Conservation (phyloP, 805 yeast genomes). For the Pichia insulana region DNA sequence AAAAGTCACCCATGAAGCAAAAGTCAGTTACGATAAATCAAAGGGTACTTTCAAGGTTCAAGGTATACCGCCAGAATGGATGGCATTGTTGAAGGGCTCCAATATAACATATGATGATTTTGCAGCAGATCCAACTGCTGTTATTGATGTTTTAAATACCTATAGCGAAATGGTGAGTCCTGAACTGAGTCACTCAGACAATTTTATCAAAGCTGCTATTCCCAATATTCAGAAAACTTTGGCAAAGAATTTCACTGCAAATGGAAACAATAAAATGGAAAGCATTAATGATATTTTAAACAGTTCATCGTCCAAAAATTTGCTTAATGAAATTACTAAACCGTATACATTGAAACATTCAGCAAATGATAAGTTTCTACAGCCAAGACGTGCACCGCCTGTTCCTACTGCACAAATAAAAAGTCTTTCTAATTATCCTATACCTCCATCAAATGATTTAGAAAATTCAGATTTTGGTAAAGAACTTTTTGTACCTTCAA, state of each 20-base stretch:
- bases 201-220: slow-evolving; percentile 3
- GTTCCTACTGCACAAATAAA: slow-evolving; percentile 18
- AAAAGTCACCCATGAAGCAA: slow-evolving; percentile 89
- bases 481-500: slow-evolving; percentile 28
- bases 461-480: not conserved
- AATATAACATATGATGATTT: slow-evolving; percentile 55
- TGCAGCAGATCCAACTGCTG: slow-evolving; percentile 57
- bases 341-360: slow-evolving; percentile 17
- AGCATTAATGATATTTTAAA: not conserved
- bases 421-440: not conserved
- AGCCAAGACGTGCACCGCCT: slow-evolving; percentile 30
- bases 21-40: slow-evolving; percentile 79
- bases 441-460: not conserved
- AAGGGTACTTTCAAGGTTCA: slow-evolving; percentile 49
- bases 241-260: not conserved
- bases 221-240: slow-evolving; percentile 1
- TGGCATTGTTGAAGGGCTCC: slow-evolving; percentile 45
- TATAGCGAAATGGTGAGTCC: slow-evolving; percentile 37
- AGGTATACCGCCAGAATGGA: slow-evolving; percentile 48
- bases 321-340: slow-evolving; percentile 26
- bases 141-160: slow-evolving; percentile 51
- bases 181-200: slow-evolving; percentile 21
- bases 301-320: slow-evolving; percentile 3
- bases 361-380: slow-evolving; percentile 19
- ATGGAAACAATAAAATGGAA: not conserved